phyloP scores from a whole-genome alignment of 2,329 filamentous ascomycete genomes.

The Zymoseptoria brevis region DNA sequence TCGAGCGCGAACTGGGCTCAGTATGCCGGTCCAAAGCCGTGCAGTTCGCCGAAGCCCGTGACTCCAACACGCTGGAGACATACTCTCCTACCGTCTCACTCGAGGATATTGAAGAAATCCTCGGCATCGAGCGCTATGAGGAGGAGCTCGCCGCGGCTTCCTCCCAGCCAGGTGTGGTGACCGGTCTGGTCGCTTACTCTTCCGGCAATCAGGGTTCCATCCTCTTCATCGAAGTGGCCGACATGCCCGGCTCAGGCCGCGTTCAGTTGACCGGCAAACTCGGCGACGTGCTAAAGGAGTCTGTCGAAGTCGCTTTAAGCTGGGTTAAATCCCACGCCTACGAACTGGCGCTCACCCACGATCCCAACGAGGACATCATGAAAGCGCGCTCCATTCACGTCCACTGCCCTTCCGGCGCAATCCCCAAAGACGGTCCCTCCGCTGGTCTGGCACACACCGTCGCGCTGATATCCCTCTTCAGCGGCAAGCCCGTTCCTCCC shows the following conservation, averaged over 20 bases:
- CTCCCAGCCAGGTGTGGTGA: conserved; percentile 79
- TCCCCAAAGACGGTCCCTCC: conserved; percentile 79
- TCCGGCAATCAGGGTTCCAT: conserved; percentile 91
- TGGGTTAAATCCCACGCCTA: conserved; percentile 98
- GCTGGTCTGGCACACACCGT: conserved; percentile 93
- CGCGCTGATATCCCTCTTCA: conserved; percentile 84
- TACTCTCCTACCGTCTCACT: conserved; percentile 70
- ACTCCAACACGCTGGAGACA: conserved; percentile 52
- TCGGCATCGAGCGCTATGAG: conserved; percentile 88
- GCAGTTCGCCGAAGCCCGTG: conserved; percentile 83
- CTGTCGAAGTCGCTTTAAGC: conserved; percentile 86
- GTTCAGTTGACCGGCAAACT: conserved; percentile 95
- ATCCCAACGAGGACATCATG: conserved; percentile 87
- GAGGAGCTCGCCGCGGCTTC: conserved; percentile 89
- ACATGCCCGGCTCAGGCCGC: conserved; percentile 87
- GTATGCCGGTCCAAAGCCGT: conserved; percentile 94
- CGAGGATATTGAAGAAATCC: conserved; percentile 78
- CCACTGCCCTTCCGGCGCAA: conserved; percentile 88
- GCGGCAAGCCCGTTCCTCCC: conserved; percentile 74
- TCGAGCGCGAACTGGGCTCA: conserved; percentile 90
- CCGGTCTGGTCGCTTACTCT: conserved; percentile 89
- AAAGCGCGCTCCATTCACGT: conserved; percentile 90
- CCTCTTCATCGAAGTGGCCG: conserved; percentile 94
- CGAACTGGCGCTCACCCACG: conserved; percentile 73
- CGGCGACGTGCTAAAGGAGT: conserved; percentile 93